A percentile compares a stretch with the other conserved stretches of the same genome.
Evolutionary conservation across 169 alveolate species (phyloP).

Genomic region (Perkinsus olseni): DNA sequence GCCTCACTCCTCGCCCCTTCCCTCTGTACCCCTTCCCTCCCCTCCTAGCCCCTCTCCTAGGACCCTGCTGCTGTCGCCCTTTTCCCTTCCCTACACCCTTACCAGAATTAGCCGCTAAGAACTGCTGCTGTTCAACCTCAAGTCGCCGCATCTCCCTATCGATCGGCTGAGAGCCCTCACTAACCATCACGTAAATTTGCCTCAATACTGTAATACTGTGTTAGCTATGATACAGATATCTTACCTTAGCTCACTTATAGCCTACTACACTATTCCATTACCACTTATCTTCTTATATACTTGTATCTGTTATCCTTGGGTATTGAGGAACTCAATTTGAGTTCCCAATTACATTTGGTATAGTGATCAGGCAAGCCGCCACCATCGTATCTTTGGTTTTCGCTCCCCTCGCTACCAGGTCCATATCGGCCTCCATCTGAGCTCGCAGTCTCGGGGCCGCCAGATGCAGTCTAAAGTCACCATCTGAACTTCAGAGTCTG

Average conservation of each 20-base stretch:
- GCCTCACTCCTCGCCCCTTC: not conserved
- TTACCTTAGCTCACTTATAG: too few relatives aligned
- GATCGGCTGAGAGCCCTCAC: not conserved
- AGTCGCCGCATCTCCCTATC: not conserved
- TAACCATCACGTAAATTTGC: not conserved
- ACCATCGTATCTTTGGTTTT: conserved; percentile 25
- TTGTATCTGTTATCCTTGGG: too few relatives aligned
- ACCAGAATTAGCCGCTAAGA: not conserved
- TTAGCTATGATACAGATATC: too few relatives aligned
- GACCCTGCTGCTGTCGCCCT: not conserved
- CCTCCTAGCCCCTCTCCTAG: not conserved
- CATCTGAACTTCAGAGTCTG: too few relatives aligned
- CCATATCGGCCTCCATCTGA: conserved; percentile 81
- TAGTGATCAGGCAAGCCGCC: not conserved
- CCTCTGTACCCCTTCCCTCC: not conserved
- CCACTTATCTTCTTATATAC: too few relatives aligned
- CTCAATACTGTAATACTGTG: too few relatives aligned
- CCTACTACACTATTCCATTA: too few relatives aligned
- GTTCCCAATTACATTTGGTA: too few relatives aligned
- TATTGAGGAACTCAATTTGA: too few relatives aligned
- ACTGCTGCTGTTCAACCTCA: not conserved
- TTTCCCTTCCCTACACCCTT: not conserved
- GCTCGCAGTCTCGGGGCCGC: conserved; percentile 80
- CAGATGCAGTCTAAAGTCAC: conserved; percentile 40
- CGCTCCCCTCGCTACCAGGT: conserved; percentile 73